Evolutionary conservation across 305 asterid genomes (phyloP).

Genomic region (Fraxinus platypoda): DNA sequence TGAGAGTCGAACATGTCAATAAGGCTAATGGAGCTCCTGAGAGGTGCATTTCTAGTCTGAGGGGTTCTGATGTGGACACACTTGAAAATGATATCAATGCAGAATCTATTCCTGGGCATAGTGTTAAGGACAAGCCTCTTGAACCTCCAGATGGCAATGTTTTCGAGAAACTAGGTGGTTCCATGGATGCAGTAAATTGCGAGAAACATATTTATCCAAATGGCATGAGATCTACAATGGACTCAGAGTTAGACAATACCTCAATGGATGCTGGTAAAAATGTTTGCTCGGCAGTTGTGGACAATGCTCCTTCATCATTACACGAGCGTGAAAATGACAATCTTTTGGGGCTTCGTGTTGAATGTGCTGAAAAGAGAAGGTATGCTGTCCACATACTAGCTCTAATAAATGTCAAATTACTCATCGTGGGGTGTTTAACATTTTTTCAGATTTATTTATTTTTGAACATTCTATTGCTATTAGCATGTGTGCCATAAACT

Average conservation of each 20-base stretch:
- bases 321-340: slow-evolving; percentile 11
- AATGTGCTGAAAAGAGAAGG: slow-evolving; percentile 37
- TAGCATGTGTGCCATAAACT: not conserved
- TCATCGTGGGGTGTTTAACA: not conserved
- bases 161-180: not conserved
- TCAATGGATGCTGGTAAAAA: not conserved
- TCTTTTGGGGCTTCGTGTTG: slow-evolving; percentile 19
- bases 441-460: not conserved
- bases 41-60: slow-evolving; percentile 18
- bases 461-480: not conserved
- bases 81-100: slow-evolving; percentile 12
- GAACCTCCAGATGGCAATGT: slow-evolving; percentile 20
- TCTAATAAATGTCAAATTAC: not conserved
- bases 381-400: not conserved
- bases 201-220: not conserved
- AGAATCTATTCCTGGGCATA: slow-evolving; percentile 7
- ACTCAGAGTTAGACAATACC: slow-evolving; percentile 1
- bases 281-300: not conserved
- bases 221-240: not conserved
- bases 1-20: slow-evolving; percentile 6
- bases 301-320: slow-evolving; percentile 15
- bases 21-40: slow-evolving; percentile 10
- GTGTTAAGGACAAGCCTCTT: slow-evolving; percentile 15
- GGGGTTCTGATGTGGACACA: slow-evolving; percentile 17
- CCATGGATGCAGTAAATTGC: slow-evolving; percentile 2